Percentiles rank a stretch among this genome's conserved stretches.
Evolutionary conservation across 2,329 filamentous ascomycete genomes (phyloP).

Genomic region (Claviceps sorghi): DNA sequence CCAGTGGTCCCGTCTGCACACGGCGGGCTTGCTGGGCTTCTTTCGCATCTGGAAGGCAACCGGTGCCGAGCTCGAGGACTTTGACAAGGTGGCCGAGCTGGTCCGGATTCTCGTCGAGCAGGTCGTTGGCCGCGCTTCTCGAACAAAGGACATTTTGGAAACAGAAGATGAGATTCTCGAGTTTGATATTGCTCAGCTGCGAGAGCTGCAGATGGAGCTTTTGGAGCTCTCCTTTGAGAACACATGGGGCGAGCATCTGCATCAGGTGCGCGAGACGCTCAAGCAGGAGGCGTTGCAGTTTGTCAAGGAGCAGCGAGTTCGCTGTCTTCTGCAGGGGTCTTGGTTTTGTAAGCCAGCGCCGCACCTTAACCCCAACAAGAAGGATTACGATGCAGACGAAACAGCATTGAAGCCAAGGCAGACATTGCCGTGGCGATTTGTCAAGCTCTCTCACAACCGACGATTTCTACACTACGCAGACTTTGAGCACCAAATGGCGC

Average conservation of each 20-base stretch:
- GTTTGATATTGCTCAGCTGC: conserved; percentile 63
- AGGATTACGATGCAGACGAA: conserved; percentile 15
- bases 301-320: conserved; percentile 88
- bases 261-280: conserved; percentile 80
- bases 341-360: conserved; percentile 58
- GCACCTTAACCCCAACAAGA: conserved; percentile 11
- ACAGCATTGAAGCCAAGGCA: conserved; percentile 27
- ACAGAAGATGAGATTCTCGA: conserved; percentile 80
- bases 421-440: conserved; percentile 57
- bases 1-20: conserved; percentile 86
- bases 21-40: conserved; percentile 71
- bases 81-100: conserved; percentile 84
- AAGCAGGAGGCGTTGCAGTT: conserved; percentile 88
- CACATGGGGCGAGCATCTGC: conserved; percentile 81
- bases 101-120: conserved; percentile 82
- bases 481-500: conserved; percentile 50
- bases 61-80: conserved; percentile 70
- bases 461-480: conserved; percentile 82
- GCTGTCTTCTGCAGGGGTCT: conserved; percentile 73
- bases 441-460: conserved; percentile 78
- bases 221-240: conserved; percentile 86
- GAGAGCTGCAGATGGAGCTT: conserved; percentile 85
- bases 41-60: conserved; percentile 88
- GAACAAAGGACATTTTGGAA: conserved; percentile 72
- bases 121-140: conserved; percentile 66